Conservation (phyloP, 768 basidiomycete species). For the Boletus tylopilopsis region DNA sequence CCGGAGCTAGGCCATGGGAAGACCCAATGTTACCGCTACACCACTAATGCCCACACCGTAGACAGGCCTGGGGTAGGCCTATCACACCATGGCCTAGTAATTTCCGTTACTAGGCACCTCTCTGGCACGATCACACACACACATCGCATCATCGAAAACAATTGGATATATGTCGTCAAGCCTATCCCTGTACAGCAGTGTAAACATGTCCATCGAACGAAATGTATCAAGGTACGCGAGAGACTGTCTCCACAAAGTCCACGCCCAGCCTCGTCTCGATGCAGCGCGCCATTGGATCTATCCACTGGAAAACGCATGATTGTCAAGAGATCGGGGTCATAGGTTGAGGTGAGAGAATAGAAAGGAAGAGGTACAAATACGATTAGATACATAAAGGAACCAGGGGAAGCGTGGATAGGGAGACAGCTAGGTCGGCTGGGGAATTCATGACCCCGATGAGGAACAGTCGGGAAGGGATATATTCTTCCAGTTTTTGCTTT, state of each 20-base stretch:
- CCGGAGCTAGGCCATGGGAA: conserved; percentile 71
- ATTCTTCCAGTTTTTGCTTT: conserved; percentile 67
- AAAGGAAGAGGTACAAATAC: conserved; percentile 19
- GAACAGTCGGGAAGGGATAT: conserved; percentile 63
- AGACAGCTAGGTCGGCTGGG: conserved; percentile 3
- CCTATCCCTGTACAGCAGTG: conserved; percentile 2
- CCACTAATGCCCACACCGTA: conserved; percentile 39
- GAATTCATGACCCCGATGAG: not conserved
- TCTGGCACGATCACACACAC: too few relatives aligned
- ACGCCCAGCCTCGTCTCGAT: conserved; percentile 1
- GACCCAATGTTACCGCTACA: conserved; percentile 88
- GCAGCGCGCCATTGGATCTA: not conserved
- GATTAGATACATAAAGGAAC: conserved; percentile 16
- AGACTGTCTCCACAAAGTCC: not conserved
- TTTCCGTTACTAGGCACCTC: too few relatives aligned
- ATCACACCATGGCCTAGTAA: too few relatives aligned
- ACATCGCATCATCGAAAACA: not conserved
- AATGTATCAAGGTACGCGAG: conserved; percentile 7
- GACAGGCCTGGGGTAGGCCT: too few relatives aligned
- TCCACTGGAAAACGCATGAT: too few relatives aligned
- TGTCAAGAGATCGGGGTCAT: not conserved
- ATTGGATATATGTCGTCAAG: conserved; percentile 2
- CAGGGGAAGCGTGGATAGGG: not conserved
- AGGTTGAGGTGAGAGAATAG: not conserved
- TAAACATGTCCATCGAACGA: conserved; percentile 13